Base-by-base conservation (phyloP, 768 basidiomycete genomes). In the Phylloporus sp. region DNA sequence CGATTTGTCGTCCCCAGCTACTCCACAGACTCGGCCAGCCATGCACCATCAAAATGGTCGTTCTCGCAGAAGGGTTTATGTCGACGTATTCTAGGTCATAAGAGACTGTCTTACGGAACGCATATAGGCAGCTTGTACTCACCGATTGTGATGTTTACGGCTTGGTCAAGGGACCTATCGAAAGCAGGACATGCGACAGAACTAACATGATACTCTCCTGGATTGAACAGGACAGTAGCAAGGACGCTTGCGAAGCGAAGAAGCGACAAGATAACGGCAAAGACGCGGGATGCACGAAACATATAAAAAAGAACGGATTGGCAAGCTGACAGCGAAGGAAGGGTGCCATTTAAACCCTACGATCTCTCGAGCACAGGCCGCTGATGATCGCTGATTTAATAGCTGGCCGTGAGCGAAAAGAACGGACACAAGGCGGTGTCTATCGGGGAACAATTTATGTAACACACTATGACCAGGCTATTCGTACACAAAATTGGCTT, bases 21-120 rank as follows among this genome's bases (percentile, higher is more conserved):
- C 79, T 82, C 86, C 86, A 89, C 4, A 87, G 61, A 52, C 80
- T 75, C 1, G 86, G 86, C 86, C 86, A 89, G 4, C 86, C 86
- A 55, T 89, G 86, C 0, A 88, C 79, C 73, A 89, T 74, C 24
- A 89, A 38, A 3, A 88, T 64, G 0, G 80, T 77, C 13, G 64
- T 69, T 22, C 73, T 62, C 4, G 77, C 77, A 0, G 47, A 51
- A 9, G 80, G 72, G 50, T 86, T 85, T 48, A 86, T 57, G 32
- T 87, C 23, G 42, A 42, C 74, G 57, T 86, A 88, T 50, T 75
- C 84, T 84, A 50, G 22, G 8, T 6, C 24, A 38, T 28, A 18
- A 29, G 35, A 24, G 5, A 36, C 9, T n/a, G 8, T 9, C 3
- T 27, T 11, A 3, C 2, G 8, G 3, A 4, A 34, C 42, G 46